Base-by-base conservation (phyloP, 1,284 basidiomycete genomes). In the Apiotrichum laibachii region DNA sequence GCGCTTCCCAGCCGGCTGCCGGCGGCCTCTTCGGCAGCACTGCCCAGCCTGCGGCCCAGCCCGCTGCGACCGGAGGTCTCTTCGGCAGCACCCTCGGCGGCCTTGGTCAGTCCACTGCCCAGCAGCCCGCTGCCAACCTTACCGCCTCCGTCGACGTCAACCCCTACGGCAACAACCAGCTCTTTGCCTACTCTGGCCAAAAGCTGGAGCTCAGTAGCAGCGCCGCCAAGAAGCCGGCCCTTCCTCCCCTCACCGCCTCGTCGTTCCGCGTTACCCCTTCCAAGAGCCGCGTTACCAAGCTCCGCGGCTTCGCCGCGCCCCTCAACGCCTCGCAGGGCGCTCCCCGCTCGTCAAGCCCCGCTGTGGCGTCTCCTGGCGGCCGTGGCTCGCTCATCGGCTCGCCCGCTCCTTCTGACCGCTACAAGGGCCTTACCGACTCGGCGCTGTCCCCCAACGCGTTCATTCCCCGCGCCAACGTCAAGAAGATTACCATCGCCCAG, bases 61-160 rank as follows among this genome's bases (percentile, higher is more conserved):
- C 50, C 21, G 42, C 51, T 21, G 26, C 31, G n/a, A 37, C 54
- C 5, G 42, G 50, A 12, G 58, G 64, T 26, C 57, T 67, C 26
- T 66, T 66, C 40, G 62, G 62, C 39, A 59, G 56, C 46, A 67
- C 64, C 54, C 62, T 75, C 49, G 26, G 37, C 37, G 15, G 12
- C 37, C 37, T 37, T 37, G 76, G 73, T 58, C 72, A 74, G 61
- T 72, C 72, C 4, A 67, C 63, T 9, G 40, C 26, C n/a, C 37
- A 56, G 43, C 69, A 67, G 62, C 51, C 67, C 66, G n/a, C 50
- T 16, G 57, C 42, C 15, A 80, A 82, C 0, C 80, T 94, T 56
- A 89, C 86, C 15, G 89, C 91, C 0, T 92, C 91, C 12, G 90
- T 98, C 70, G 88, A 89, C 50, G 87, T 92, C 72, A 83, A 84